Conservation (phyloP, 371 early-diverging fungal species). For the Zychaea mexicana region DNA sequence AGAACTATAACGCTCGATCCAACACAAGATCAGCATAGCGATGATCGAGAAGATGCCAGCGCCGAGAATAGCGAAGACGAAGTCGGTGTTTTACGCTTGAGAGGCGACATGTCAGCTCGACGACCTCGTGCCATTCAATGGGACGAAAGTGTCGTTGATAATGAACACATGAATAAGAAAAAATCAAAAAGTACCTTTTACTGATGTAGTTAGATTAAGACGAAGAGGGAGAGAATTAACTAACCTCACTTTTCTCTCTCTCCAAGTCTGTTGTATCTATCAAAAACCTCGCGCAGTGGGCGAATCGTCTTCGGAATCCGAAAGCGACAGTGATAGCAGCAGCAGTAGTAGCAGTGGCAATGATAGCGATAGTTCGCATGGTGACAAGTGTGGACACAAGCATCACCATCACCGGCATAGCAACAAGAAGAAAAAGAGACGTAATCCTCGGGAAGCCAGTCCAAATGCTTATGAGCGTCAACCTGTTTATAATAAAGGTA, state of each 20-base stretch:
- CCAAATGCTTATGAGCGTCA: conserved; percentile 76
- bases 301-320: conserved; percentile 67
- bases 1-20: conserved; percentile 38
- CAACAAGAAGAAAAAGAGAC: conserved; percentile 34
- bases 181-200: conserved; percentile 72
- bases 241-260: background rate
- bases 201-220: too few species aligned
- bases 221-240: too few species aligned
- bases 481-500: conserved; percentile 55
- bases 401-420: conserved; percentile 27
- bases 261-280: conserved; percentile 86
- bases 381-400: conserved; percentile 32
- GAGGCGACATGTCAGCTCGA: conserved; percentile 50
- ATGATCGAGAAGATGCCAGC: background rate
- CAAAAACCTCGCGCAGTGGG: conserved; percentile 74
- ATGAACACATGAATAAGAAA: conserved; percentile 83
- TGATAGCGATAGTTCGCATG: conserved; percentile 22
- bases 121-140: conserved; percentile 69
- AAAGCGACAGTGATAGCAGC: conserved; percentile 25
- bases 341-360: conserved; percentile 44
- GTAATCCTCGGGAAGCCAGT: conserved; percentile 51
- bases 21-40: conserved; percentile 17
- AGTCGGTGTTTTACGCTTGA: conserved; percentile 53
- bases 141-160: conserved; percentile 85
- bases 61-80: conserved; percentile 23